These are phyloP conservation scores for Tulasnella sp. DNA, from an alignment of 768 basidiomycete genomes.

Conservation along the genomic window DNA sequence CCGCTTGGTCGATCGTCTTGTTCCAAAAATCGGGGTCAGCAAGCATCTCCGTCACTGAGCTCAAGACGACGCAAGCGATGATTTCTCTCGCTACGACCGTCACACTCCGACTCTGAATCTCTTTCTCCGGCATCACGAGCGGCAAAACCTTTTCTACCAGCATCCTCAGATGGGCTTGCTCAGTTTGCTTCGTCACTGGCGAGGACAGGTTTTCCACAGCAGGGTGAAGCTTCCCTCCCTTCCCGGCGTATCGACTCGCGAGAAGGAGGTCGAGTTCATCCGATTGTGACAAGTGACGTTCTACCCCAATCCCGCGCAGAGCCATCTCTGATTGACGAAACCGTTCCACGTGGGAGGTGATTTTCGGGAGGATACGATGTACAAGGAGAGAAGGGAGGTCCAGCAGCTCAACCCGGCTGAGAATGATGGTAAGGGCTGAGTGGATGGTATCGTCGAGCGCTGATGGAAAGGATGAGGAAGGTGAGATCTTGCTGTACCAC, in stretches of 20 bases:
- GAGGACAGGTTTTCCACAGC: constrained; percentile 84
- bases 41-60: constrained; percentile 85
- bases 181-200: constrained; percentile 77
- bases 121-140: constrained; percentile 61
- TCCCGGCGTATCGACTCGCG: constrained; percentile 63
- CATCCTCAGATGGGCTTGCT: constrained; percentile 71
- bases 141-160: constrained; percentile 64
- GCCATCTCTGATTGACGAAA: constrained; percentile 85
- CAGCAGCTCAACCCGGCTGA: constrained; percentile 43
- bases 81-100: constrained; percentile 71
- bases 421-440: constrained; percentile 44
- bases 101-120: constrained; percentile 57
- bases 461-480: constrained; percentile 78
- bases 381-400: constrained; percentile 72
- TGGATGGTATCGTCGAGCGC: constrained; percentile 71
- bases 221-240: constrained; percentile 56
- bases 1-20: constrained; percentile 79
- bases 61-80: constrained; percentile 65
- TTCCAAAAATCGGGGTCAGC: constrained; percentile 98
- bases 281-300: constrained; percentile 74
- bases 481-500: constrained; percentile 83
- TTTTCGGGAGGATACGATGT: constrained; percentile 73
- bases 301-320: constrained; percentile 68
- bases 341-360: constrained; percentile 81
- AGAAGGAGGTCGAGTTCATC: constrained; percentile 82